Evolutionary conservation across 306 rosid genomes (phyloP).

Genomic region (Oxytropis ochrocephala): DNA sequence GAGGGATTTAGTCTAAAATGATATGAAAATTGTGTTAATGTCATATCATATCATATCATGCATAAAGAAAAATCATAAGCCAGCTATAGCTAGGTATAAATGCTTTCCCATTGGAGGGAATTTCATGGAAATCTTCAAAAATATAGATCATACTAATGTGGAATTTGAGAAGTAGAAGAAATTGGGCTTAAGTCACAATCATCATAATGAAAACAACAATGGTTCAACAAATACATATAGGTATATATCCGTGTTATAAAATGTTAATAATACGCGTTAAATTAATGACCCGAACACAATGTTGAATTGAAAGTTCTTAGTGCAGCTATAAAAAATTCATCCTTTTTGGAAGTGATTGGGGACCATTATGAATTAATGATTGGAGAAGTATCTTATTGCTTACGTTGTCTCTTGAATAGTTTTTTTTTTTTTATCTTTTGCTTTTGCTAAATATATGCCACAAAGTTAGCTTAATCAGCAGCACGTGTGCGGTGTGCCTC

Average conservation of each 20-base stretch:
- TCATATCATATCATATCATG: neutral
- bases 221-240: conserved; percentile 15
- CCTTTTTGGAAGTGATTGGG: neutral
- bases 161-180: neutral
- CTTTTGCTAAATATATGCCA: neutral
- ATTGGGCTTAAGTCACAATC: conserved; percentile 10
- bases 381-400: neutral
- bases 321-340: conserved; percentile 3
- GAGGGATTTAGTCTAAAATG: neutral
- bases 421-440: neutral
- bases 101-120: neutral
- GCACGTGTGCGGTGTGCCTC: conserved; percentile 2
- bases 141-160: neutral
- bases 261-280: conserved; percentile 6
- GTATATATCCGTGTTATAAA: neutral
- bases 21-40: too few species aligned
- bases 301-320: conserved; percentile 22
- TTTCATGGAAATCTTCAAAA: neutral
- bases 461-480: neutral
- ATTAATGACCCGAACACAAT: neutral
- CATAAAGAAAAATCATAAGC: neutral
- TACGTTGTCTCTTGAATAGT: conserved; percentile 1
- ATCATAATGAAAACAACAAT: conserved; percentile 6
- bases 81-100: neutral
- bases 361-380: conserved; percentile 20